Base-by-base conservation (phyloP, 176 grass and related monocot species). In the Areca catechu region DNA sequence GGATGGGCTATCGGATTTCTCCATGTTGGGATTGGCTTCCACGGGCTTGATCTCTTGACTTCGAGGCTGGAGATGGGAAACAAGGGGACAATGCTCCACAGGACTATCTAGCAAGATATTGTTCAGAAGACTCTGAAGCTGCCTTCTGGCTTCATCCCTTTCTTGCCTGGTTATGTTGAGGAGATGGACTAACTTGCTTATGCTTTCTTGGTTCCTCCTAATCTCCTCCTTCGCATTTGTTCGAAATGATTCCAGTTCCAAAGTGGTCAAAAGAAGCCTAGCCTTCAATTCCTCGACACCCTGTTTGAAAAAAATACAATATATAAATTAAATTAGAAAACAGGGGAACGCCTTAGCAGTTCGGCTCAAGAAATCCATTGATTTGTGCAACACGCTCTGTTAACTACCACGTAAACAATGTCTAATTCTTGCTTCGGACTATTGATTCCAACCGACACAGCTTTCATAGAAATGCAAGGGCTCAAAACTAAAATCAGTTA, bases 271-370 rank as follows among this genome's bases (percentile, higher is more conserved):
- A 16, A 79, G 19, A 22, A 90, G 71, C 43, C 61, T 90, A 67
- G 87, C 77, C 81, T 82, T 96, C 54, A 96, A 63, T 52, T 96
- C 92, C 17, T 76, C 80, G 22, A 80, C 58, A 48, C 69, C 83
- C 90, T 95, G 82, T 57, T 69, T 34, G 61, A 25, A 14, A 14
- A 30, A 12, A 43, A 43, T 12, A 43, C 34, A 43, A 12, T 12
- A 43, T 43, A n/a, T n/a, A n/a, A n/a, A n/a, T n/a, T n/a, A 7
- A 43, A 43, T 43, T 43, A 14, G 34, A 43, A 43, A 14, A 43
- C 34, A 43, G 34, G 34, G 10, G 34, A 10, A 34, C 4, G 5
- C 28, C 7, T 30, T 29, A 9, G 30, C 30, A 34, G 6, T 34
- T 34, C 9, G 7, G 30, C 7, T 7, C 7, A 34, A 34, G 30